Base-by-base conservation (phyloP, 352 stramenopile species). In the Globisporangium echinulatum region DNA sequence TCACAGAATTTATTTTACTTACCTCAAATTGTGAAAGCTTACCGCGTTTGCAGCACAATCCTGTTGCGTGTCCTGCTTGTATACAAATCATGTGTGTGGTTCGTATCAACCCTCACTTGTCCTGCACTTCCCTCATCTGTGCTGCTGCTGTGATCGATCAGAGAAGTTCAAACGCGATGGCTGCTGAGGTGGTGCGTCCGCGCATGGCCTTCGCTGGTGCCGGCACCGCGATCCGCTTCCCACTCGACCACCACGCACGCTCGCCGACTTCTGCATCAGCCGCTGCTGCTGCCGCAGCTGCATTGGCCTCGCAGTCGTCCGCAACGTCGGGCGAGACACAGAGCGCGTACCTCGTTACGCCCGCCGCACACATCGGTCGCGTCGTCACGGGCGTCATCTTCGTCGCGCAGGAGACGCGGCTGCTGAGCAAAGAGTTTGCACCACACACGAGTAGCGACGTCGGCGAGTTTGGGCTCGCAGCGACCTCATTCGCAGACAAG, bases 311-410 rank as follows among this genome's bases (percentile, higher is more conserved):
- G 25, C 25, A 33, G 25, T 3, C 25, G 25, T 33, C 25, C 25
- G 25, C 25, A 33, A 33, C 25, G 19, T 15, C 56, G 46, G 49
- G 54, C 63, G n/a, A 59, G 48, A 55, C 43, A 4, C 56, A 76
- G 55, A 70, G 73, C 50, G 84, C 72, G 52, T 95, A 95, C 56
- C 72, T 94, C 9, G 84, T 95, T 7, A 59, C 76, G 0, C 84
- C 86, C 9, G 75, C 80, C 14, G 67, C 73, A n/a, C 86, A 95
- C 64, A 79, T 90, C 38, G 86, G 86, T 15, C 83, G 86, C 49
- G 81, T 95, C 25, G 85, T 94, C 58, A 95, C 86, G 39, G 86
- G 82, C 56, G 69, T 95, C 59, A 75, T 95, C 52, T 74, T 95
- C 48, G 55, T 89, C 44, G 68, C 73, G 49, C 78, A 90, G 40